Evolutionary conservation across 768 basidiomycete genomes (phyloP).

Genomic region (Lactarius hengduanensis): DNA sequence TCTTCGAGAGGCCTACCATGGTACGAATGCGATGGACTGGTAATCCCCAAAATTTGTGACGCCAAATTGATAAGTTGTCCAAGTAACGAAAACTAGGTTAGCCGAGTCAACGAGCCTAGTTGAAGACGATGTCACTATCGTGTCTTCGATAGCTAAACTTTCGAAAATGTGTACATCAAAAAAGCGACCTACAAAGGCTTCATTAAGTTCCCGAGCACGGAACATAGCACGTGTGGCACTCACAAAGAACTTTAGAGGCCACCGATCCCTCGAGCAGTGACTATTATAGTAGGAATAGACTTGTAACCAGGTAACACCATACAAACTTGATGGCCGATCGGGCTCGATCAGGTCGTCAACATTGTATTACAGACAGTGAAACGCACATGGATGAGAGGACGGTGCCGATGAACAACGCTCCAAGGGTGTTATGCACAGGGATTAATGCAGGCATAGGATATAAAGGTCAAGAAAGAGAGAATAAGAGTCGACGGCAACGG

Average conservation of each 20-base stretch:
- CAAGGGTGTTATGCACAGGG: not conserved
- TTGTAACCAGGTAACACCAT: not conserved
- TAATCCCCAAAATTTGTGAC: not conserved
- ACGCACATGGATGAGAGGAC: not conserved
- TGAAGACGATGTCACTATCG: not conserved
- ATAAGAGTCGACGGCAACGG: not conserved
- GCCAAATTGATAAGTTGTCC: not conserved
- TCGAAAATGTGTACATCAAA: not conserved
- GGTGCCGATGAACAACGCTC: not conserved
- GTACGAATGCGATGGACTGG: not conserved
- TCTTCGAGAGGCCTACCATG: not conserved
- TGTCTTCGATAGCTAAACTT: not conserved
- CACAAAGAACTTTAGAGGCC: not conserved
- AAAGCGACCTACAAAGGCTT: not conserved
- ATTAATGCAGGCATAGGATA: not conserved
- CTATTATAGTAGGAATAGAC: not conserved
- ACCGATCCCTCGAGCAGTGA: not conserved
- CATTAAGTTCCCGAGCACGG: not conserved
- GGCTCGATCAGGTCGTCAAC: not conserved
- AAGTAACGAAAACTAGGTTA: not conserved
- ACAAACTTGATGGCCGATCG: not conserved
- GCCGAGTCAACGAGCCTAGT: not conserved
- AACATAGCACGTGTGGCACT: not conserved
- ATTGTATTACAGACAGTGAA: not conserved
- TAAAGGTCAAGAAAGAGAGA: not conserved